Evolutionary conservation across 768 basidiomycete genomes (phyloP), one percentile per base, ranked within the genome.

Genomic region (Dioszegia hungarica): DNA sequence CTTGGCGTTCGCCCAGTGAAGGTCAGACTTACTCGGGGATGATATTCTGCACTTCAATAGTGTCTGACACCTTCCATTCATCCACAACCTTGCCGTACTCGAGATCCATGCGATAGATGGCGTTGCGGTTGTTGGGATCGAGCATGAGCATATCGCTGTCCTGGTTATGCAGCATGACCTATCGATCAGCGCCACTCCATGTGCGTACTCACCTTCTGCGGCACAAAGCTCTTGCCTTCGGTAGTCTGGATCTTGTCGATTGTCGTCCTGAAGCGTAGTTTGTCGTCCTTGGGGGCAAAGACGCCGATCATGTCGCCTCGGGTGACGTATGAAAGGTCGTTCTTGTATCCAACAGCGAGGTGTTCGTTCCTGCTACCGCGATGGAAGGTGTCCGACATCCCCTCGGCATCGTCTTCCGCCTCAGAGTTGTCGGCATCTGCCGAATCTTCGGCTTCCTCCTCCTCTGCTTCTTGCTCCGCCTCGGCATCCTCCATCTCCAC

Each of bases 91-190:
- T 94, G 39, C 90, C 95, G 24, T 85, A 85, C 76, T 94, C 78
- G 60, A 99, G 83, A 78, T 99, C 95, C 82, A 98, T 85, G 62
- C 81, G 85, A 78, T 85, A 95, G 39, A 99, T 78, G 0, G 91
- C 86, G 67, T 90, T 84, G 2, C 87, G 85, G 36, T 90, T 84
- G 36, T 77, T 74, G 3, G 90, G 85, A 71, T 95, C 87, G 83
- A 89, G 89, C 54, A 99, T 74, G 52, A 99, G 79, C 92, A 99
- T 92, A 78, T 90, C 90, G 40, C 84, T 83, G 75, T 99, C 95
- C 84, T 92, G 90, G 63, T 94, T 88, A 72, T 97, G 93, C 31
- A 97, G 78, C 93, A 97, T 94, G 66, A 94, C 85, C 91, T 95
- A 70, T 3, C 15, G 31, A 37, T 57, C 31, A 56, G 44, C 65